Evolutionary conservation across 2,329 filamentous ascomycete genomes (phyloP).

Genomic region (Fusarium floridanum): DNA sequence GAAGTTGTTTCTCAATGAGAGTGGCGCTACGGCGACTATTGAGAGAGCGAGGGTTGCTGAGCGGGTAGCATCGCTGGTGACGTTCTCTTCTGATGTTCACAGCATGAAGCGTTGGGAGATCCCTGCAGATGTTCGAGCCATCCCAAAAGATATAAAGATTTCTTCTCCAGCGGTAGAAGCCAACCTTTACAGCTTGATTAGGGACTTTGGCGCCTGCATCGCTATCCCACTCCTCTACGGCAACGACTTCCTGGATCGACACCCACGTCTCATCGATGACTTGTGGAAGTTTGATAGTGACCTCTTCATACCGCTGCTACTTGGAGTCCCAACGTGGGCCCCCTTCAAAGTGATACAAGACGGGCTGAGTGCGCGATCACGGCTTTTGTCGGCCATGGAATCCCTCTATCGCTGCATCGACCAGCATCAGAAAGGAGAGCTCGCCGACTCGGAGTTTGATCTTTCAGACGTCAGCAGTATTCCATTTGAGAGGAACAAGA

Average conservation of each 20-base stretch:
- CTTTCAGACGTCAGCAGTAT: conserved; percentile 31
- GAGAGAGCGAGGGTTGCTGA: conserved; percentile 25
- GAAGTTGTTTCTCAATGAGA: conserved; percentile 37
- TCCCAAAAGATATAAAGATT: not conserved
- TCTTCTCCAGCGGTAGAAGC: conserved; percentile 7
- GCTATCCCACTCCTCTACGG: conserved; percentile 40
- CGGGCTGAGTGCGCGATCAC: conserved; percentile 29
- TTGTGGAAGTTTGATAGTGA: conserved; percentile 44
- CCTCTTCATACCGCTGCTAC: conserved; percentile 34
- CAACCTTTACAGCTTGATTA: conserved; percentile 20
- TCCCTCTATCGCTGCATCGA: conserved; percentile 17
- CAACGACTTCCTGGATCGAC: conserved; percentile 33
- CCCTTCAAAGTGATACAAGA: conserved; percentile 35
- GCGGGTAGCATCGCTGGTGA: conserved; percentile 30
- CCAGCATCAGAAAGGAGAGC: conserved; percentile 19
- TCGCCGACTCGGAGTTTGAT: conserved; percentile 26
- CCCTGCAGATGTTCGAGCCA: conserved; percentile 18
- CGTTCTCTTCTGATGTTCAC: conserved; percentile 17
- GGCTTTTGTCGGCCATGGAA: conserved; percentile 22
- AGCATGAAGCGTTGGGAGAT: conserved; percentile 36
- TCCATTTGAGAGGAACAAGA: conserved; percentile 31
- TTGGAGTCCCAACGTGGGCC: conserved; percentile 37
- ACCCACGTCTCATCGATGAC: conserved; percentile 30
- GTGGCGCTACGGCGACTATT: conserved; percentile 32
- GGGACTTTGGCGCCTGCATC: conserved; percentile 43